phyloP scores from a whole-genome alignment of 352 stramenopile species.

The Globisporangium carolinianum region DNA sequence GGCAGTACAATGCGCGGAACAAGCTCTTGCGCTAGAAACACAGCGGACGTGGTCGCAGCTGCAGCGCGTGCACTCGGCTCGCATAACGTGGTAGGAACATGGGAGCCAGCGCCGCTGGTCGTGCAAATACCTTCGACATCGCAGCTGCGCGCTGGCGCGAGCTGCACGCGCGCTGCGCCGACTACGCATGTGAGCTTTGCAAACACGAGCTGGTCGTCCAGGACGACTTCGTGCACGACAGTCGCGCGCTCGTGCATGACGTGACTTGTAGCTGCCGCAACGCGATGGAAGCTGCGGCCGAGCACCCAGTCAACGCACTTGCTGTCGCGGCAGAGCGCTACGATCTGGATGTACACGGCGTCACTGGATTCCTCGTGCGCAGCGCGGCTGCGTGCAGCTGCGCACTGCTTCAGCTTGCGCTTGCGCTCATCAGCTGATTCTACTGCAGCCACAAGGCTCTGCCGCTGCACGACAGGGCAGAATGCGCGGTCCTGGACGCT shows the following conservation, averaged over 20 bases:
- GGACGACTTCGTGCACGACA: slow-evolving; percentile 3
- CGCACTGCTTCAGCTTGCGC: background rate
- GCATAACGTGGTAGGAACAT: no score
- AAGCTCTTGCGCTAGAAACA: background rate
- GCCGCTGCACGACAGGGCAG: slow-evolving; percentile 5
- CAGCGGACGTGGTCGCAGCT: background rate
- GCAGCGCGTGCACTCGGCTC: background rate
- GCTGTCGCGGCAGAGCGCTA: slow-evolving; percentile 11
- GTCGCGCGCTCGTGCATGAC: slow-evolving; percentile 1
- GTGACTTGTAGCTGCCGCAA: slow-evolving; percentile 10
- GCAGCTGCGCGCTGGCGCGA: slow-evolving; percentile 3
- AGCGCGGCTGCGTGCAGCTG: background rate
- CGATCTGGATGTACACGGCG: slow-evolving; percentile 8
- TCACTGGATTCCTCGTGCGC: background rate
- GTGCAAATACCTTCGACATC: background rate
- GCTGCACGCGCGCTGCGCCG: slow-evolving; percentile 2
- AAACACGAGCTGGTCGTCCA: slow-evolving; percentile 11
- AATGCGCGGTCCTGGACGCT: slow-evolving; percentile 11
- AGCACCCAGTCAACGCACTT: slow-evolving; percentile 13
- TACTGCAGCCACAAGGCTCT: background rate
- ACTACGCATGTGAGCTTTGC: slow-evolving; percentile 5
- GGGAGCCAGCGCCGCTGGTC: no score
- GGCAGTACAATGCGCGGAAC: background rate
- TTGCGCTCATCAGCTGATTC: background rate
- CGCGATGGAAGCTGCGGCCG: slow-evolving; percentile 6